Conservation (phyloP, 306 rosid genomes). For the Gastrolobium villosum region DNA sequence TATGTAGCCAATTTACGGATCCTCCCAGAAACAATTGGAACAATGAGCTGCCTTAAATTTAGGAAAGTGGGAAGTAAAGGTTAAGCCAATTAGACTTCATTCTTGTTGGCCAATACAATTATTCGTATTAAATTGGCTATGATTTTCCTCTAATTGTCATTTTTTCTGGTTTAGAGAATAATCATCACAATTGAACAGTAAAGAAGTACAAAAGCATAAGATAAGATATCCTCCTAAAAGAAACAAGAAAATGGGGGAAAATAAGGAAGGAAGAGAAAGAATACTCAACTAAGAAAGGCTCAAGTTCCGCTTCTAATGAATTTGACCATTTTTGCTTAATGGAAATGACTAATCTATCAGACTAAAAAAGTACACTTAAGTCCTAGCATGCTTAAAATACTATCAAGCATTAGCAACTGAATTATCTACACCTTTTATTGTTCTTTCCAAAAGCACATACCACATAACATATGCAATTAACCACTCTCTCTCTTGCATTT, state of each 20-base stretch:
- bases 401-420: not conserved
- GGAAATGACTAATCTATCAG: slow-evolving; percentile 4
- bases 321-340: not conserved
- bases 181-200: not conserved
- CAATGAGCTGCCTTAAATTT: slow-evolving; percentile 1
- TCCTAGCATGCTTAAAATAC: not conserved
- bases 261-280: not conserved
- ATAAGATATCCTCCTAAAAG: slow-evolving; percentile 19
- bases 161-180: not conserved
- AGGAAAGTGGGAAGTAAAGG: not conserved
- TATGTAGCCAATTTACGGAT: not conserved
- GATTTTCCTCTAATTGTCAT: slow-evolving; percentile 9
- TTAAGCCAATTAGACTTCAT: slow-evolving; percentile 16
- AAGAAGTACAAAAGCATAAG: slow-evolving; percentile 3
- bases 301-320: not conserved
- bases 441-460: slow-evolving; percentile 13
- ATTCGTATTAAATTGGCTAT: slow-evolving; percentile 5
- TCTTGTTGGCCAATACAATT: slow-evolving; percentile 8
- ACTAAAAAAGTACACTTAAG: not conserved
- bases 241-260: not conserved
- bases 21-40: slow-evolving; percentile 13
- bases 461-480: not conserved
- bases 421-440: not conserved
- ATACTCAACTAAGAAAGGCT: not conserved
- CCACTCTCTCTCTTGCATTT: slow-evolving; percentile 16